A percentile compares a stretch with the other conserved stretches of the same genome.
Evolutionary conservation across 768 basidiomycete genomes (phyloP).

Genomic region (Russula virescens): DNA sequence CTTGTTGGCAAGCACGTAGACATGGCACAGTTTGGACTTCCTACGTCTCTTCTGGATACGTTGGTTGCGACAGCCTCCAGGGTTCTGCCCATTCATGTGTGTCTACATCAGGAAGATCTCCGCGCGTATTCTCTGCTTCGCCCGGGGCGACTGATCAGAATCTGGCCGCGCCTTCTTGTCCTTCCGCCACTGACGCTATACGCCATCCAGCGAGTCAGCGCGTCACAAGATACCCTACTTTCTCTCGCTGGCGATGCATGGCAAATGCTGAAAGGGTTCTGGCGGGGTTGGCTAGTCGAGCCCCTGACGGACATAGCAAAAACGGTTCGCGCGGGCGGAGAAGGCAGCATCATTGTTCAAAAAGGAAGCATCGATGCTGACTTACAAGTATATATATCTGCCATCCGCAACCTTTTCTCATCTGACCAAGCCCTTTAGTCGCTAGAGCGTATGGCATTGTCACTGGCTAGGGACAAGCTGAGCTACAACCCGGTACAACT

Average conservation of each 20-base stretch:
- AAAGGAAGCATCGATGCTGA: constrained; percentile 82
- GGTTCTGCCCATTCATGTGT: constrained; percentile 22
- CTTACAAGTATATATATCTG: constrained; percentile 52
- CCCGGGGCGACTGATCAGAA: constrained; percentile 59
- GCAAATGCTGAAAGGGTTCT: constrained; percentile 66
- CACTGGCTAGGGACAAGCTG: constrained; percentile 78
- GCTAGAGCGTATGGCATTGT: constrained; percentile 86
- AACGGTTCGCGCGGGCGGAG: constrained; percentile 79
- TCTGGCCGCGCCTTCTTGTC: constrained; percentile 81
- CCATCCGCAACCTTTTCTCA: background rate
- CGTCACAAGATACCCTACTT: constrained; percentile 52
- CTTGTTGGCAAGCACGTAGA: constrained; percentile 13
- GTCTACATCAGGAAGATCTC: constrained; percentile 25
- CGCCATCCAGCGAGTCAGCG: constrained; percentile 44
- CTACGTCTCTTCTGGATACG: constrained; percentile 1
- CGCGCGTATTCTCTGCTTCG: constrained; percentile 44
- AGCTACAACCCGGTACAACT: constrained; percentile 59
- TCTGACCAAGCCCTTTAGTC: constrained; percentile 44
- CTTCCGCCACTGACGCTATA: constrained; percentile 64
- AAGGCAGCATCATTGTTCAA: constrained; percentile 67
- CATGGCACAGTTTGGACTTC: constrained; percentile 3
- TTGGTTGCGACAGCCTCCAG: constrained; percentile 10
- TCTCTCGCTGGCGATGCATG: constrained; percentile 53
- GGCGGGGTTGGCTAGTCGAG: constrained; percentile 79
- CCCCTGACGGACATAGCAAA: constrained; percentile 77